These are phyloP conservation scores for Akebia trifoliata DNA, from an alignment of 164 flowering plant genomes.

Conservation along the genomic window DNA sequence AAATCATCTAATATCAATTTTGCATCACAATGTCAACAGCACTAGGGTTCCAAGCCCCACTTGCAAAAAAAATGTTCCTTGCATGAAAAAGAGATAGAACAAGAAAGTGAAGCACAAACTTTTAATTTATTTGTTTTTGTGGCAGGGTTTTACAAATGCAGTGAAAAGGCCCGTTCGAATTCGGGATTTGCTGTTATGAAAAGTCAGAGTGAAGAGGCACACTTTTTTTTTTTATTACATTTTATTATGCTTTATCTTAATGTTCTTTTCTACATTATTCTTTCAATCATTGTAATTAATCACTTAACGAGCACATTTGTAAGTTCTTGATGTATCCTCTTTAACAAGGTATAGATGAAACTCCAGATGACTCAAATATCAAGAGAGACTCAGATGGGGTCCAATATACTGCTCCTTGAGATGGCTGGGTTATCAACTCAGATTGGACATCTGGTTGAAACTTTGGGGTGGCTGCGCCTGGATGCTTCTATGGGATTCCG, in stretches of 20 bases:
- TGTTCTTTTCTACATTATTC: background rate
- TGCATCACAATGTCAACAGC: too few relatives aligned
- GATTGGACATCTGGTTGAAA: too few relatives aligned
- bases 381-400: too few relatives aligned
- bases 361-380: too few relatives aligned
- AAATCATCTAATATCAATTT: too few relatives aligned
- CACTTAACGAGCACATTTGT: background rate
- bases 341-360: too few relatives aligned
- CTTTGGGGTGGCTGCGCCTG: too few relatives aligned
- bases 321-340: background rate
- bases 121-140: background rate
- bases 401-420: too few relatives aligned
- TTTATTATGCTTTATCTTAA: background rate
- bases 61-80: background rate
- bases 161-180: constrained; percentile 81
- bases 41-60: too few relatives aligned
- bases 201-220: background rate
- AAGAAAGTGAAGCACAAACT: background rate
- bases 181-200: constrained; percentile 55
- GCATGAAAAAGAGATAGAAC: background rate
- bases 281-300: background rate
- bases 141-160: constrained; percentile 92
- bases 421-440: too few relatives aligned
- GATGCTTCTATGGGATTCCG: too few relatives aligned
- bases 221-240: background rate